These are phyloP conservation scores for Candida pini DNA, from an alignment of 805 yeast species.

Conservation along the genomic window DNA sequence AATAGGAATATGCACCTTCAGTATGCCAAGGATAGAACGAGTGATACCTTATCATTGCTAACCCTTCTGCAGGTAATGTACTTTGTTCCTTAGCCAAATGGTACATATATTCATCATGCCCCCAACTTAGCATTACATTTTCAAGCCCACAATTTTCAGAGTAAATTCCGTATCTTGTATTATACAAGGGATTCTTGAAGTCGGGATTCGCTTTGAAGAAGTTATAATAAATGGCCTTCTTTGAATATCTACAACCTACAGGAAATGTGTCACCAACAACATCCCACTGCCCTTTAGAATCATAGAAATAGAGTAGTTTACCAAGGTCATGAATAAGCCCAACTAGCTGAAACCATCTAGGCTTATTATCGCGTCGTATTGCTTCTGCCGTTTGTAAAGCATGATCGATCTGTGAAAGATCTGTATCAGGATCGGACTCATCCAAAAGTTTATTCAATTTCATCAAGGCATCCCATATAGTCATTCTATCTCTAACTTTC, in stretches of 20 bases:
- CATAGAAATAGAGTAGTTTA: slow-evolving; percentile 61
- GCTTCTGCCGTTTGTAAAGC: slow-evolving; percentile 76
- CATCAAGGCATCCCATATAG: slow-evolving; percentile 67
- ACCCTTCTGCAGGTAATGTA: slow-evolving; percentile 55
- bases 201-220: slow-evolving; percentile 59
- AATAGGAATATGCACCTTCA: slow-evolving; percentile 57
- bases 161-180: slow-evolving; percentile 62
- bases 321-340: slow-evolving; percentile 72
- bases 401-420: slow-evolving; percentile 68
- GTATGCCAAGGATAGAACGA: slow-evolving; percentile 76
- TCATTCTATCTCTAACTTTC: slow-evolving; percentile 58
- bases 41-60: slow-evolving; percentile 72
- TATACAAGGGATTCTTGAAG: slow-evolving; percentile 55
- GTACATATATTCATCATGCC: slow-evolving; percentile 76
- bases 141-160: slow-evolving; percentile 60
- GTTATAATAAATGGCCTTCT: slow-evolving; percentile 54
- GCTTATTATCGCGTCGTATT: slow-evolving; percentile 58
- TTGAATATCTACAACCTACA: slow-evolving; percentile 62
- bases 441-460: slow-evolving; percentile 58
- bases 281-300: slow-evolving; percentile 74
- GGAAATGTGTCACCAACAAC: slow-evolving; percentile 79
- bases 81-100: slow-evolving; percentile 64
- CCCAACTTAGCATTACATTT: slow-evolving; percentile 71
- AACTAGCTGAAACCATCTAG: slow-evolving; percentile 72
- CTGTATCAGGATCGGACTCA: slow-evolving; percentile 73